Evolutionary conservation across 31 red algal genomes (phyloP), one percentile per base, ranked within the genome.

Genomic region (Bonnemaisonia californica): DNA sequence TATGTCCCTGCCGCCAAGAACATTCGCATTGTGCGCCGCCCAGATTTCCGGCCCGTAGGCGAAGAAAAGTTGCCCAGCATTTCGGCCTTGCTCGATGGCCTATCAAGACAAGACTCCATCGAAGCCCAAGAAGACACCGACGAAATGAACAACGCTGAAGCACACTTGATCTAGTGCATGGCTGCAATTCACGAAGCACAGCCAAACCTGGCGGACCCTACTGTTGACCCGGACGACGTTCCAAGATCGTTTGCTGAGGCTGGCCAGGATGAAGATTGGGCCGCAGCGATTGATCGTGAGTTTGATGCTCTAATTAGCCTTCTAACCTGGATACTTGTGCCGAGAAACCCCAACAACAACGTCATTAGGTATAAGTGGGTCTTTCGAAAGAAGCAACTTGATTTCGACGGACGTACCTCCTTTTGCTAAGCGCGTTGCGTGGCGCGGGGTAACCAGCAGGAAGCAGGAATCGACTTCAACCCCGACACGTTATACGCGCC

Each of bases 261-360:
- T 1, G 76, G 83, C 32, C 33, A 48, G 13, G 28, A 76, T 61
- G 57, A 57, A n/a, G 18, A 76, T 0, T 86, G 70, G 34, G n/a
- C 33, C 32, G 41, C 47, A 66, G 70, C 71, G 18, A 86, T 66
- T 57, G 32, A 77, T 67, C 68, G 82, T 4, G 56, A 76, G 51
- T 75, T 63, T 0, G 31, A 40, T 8, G 1, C 82, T 24, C 71
- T 68, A 5, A 62, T 77, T 54, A n/a, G 33, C 26, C 70, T 40
- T 7, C 40, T 35, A 3, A 86, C 59, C 29, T 86, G 83, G 54
- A 41, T 36, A 3, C 69, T 48, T 7, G 57, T 86, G 0, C 56
- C 58, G 16, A 54, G 57, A 1, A 62, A 55, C 1, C 0, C 1
- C 33, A 58, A 22, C 13, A 41, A 40, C 31, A 41, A 72, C 38